Conservation (phyloP, 2,329 filamentous ascomycete species). For the Penicillium aurantiogriseum region DNA sequence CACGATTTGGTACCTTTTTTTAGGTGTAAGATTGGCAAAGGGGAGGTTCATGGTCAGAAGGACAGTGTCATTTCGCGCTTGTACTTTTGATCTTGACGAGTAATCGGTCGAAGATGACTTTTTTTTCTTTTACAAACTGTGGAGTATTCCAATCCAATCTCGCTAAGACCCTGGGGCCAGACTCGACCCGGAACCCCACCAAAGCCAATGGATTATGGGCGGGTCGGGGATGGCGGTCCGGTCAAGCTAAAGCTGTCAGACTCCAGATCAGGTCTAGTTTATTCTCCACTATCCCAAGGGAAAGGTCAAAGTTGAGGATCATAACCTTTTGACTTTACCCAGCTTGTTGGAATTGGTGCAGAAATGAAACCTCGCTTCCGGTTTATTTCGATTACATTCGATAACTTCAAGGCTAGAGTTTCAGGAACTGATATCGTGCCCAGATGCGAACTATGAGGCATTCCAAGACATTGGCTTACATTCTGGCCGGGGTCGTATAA, state of each 20-base stretch:
- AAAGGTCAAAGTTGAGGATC: slow-evolving; percentile 23
- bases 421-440: slow-evolving; percentile 11
- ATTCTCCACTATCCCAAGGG: slow-evolving; percentile 9
- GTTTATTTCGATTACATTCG: not conserved
- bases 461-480: not conserved
- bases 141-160: not conserved
- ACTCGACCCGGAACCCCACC: slow-evolving; percentile 6
- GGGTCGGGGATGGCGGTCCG: slow-evolving; percentile 24
- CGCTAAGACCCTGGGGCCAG: slow-evolving; percentile 8
- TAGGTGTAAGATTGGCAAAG: not conserved
- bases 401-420: not conserved
- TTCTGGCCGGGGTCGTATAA: not conserved
- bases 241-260: slow-evolving; percentile 24
- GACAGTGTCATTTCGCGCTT: not conserved
- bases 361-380: not conserved
- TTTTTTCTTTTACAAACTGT: not conserved
- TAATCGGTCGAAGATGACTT: not conserved
- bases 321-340: not conserved
- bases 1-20: not conserved
- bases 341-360: not conserved
- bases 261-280: slow-evolving; percentile 1
- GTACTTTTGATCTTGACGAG: slow-evolving; percentile 2
- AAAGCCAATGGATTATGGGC: slow-evolving; percentile 4
- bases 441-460: not conserved
- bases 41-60: slow-evolving; percentile 11